Conservation (phyloP, 2,329 filamentous ascomycete species). For the Rhynchosporium agropyri region DNA sequence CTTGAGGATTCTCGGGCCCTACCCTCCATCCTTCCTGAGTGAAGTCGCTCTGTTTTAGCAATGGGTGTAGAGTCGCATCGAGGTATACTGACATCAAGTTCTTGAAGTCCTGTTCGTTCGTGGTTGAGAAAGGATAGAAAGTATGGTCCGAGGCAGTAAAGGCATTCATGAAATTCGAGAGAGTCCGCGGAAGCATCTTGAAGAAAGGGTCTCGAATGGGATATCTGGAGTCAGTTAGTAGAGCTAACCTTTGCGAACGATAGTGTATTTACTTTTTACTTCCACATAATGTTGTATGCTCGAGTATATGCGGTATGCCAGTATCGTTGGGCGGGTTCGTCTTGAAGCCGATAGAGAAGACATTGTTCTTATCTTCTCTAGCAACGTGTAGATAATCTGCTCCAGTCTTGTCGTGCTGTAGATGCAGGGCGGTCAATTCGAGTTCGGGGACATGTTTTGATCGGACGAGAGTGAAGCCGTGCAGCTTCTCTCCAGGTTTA, state of each 20-base stretch:
- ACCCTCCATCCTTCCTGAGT: constrained; percentile 96
- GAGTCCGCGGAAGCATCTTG: constrained; percentile 96
- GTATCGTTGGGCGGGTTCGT: constrained; percentile 97
- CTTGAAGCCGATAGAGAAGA: constrained; percentile 99
- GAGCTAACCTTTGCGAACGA: constrained; percentile 19
- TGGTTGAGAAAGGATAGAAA: constrained; percentile 96
- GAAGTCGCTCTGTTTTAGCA: constrained; percentile 90
- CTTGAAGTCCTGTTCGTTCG: constrained; percentile 91
- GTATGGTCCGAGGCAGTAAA: constrained; percentile 97
- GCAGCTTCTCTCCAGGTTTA: constrained; percentile 78
- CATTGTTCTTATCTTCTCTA: constrained; percentile 96
- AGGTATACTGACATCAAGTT: constrained; percentile 97
- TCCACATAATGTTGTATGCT: constrained; percentile 95
- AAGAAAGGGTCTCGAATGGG: constrained; percentile 99
- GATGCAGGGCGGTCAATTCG: constrained; percentile 84
- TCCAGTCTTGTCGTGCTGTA: constrained; percentile 92
- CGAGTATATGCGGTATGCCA: constrained; percentile 93
- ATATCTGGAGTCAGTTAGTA: constrained; percentile 61
- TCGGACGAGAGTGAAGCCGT: constrained; percentile 89
- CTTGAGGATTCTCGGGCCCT: constrained; percentile 80
- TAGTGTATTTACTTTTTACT: constrained; percentile 73
- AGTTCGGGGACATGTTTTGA: constrained; percentile 93
- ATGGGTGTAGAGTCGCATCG: constrained; percentile 86
- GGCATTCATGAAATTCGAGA: constrained; percentile 99
- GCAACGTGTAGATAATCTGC: constrained; percentile 96